Evolutionary conservation across 306 rosid species (phyloP).

Genomic region (Cucumis melo): DNA sequence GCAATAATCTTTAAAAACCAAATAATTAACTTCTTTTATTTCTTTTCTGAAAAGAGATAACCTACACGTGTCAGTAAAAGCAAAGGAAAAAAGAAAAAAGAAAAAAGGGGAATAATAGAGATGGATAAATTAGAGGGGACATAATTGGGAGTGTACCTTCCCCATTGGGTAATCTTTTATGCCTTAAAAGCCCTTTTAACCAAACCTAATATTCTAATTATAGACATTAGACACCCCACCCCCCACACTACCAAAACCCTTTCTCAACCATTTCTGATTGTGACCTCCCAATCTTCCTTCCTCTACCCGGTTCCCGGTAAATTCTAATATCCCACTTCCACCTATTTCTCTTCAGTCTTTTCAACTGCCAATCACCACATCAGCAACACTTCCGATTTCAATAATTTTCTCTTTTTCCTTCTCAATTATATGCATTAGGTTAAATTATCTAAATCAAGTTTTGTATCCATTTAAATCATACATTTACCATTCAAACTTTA

Average conservation of each 20-base stretch:
- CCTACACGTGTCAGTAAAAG: slow-evolving; percentile 29
- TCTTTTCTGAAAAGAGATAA: not conserved
- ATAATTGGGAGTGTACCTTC: slow-evolving; percentile 24
- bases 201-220: slow-evolving; percentile 35
- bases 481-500: too few species aligned
- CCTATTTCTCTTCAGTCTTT: not conserved
- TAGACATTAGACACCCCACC: slow-evolving; percentile 31
- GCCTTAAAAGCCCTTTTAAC: slow-evolving; percentile 39
- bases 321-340: not conserved
- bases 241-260: not conserved
- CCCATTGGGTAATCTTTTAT: slow-evolving; percentile 28
- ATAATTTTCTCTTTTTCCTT: not conserved
- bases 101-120: not conserved
- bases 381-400: not conserved
- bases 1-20: not conserved
- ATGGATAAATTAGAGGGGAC: not conserved
- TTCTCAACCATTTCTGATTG: slow-evolving; percentile 16
- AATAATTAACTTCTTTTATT: not conserved
- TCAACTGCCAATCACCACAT: slow-evolving; percentile 16
- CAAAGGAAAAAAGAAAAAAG: not conserved
- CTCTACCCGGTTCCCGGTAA: slow-evolving; percentile 30
- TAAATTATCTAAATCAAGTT: not conserved
- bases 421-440: not conserved
- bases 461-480: too few species aligned
- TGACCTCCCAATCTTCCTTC: slow-evolving; percentile 33